phyloP scores from a whole-genome alignment of 345 rosid species.

The Salix brachista region DNA sequence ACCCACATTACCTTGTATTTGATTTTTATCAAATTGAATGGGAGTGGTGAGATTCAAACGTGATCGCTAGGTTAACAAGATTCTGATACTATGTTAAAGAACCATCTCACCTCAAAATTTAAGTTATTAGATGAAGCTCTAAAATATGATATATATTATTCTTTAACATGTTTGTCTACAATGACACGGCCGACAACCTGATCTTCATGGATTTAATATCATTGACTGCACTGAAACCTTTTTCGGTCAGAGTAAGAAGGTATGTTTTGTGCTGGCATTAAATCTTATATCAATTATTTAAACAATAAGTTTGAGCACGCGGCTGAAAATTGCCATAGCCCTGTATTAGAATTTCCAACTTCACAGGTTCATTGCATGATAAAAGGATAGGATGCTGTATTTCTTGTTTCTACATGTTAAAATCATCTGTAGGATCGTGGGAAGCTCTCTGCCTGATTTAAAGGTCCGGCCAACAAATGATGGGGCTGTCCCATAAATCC shows the following conservation, averaged over 20 bases:
- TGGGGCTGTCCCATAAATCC: neutral
- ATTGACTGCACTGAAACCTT: neutral
- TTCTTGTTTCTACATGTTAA: neutral
- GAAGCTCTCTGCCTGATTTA: neutral
- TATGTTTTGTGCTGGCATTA: neutral
- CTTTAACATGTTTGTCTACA: too few relatives aligned
- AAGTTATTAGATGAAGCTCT: too few relatives aligned
- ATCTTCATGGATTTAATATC: too few relatives aligned
- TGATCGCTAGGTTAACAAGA: too few relatives aligned
- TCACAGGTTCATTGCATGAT: neutral
- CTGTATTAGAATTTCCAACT: neutral
- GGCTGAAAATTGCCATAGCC: too few relatives aligned
- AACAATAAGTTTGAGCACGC: neutral
- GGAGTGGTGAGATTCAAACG: too few relatives aligned
- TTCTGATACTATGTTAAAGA: too few relatives aligned
- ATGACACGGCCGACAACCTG: too few relatives aligned
- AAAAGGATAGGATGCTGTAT: neutral
- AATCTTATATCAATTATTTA: neutral
- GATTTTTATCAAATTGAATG: too few relatives aligned
- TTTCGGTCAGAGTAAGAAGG: conserved; percentile 5
- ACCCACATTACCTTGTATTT: too few relatives aligned
- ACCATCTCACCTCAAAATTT: neutral
- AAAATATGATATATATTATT: too few relatives aligned
- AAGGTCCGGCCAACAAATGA: neutral
- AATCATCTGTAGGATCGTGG: neutral